A percentile compares a stretch with the other conserved stretches of the same genome.
phyloP scores from a whole-genome alignment of 139 green algal species.

The Chlorella vulgaris region DNA sequence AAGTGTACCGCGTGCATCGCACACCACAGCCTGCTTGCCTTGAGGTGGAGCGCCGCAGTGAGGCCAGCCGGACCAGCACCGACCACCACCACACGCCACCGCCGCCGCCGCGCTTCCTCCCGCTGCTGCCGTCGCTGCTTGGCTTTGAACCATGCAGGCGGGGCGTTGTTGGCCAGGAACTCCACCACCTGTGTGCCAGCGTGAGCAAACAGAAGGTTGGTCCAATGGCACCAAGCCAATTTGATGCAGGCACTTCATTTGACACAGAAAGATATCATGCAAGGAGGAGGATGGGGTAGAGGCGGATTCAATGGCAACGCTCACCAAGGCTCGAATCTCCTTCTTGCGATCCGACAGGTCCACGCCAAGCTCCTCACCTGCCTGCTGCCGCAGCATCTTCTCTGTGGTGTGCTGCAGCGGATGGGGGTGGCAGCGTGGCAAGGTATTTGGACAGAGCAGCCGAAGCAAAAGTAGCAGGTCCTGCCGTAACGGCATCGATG shows the following conservation, averaged over 20 bases:
- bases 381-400: conserved; percentile 66
- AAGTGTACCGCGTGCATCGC: background rate
- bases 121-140: conserved; percentile 32
- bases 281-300: background rate
- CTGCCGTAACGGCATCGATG: too few relatives aligned
- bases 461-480: too few relatives aligned
- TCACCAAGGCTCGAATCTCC: conserved; percentile 43
- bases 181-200: conserved; percentile 44
- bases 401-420: conserved; percentile 60
- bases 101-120: conserved; percentile 20
- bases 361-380: conserved; percentile 52
- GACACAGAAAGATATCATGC: background rate
- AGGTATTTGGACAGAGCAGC: background rate
- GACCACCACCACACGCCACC: conserved; percentile 70
- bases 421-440: background rate
- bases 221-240: too few relatives aligned
- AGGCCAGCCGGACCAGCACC: conserved; percentile 84
- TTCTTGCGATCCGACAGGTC: conserved; percentile 52
- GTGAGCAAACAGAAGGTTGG: too few relatives aligned
- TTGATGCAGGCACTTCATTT: too few relatives aligned
- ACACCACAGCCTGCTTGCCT: conserved; percentile 38
- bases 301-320: background rate
- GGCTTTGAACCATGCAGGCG: conserved; percentile 9
- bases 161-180: conserved; percentile 17
- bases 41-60: conserved; percentile 70